Conservation (phyloP, 352 stramenopile genomes). For the Globisporangium irregulare region DNA sequence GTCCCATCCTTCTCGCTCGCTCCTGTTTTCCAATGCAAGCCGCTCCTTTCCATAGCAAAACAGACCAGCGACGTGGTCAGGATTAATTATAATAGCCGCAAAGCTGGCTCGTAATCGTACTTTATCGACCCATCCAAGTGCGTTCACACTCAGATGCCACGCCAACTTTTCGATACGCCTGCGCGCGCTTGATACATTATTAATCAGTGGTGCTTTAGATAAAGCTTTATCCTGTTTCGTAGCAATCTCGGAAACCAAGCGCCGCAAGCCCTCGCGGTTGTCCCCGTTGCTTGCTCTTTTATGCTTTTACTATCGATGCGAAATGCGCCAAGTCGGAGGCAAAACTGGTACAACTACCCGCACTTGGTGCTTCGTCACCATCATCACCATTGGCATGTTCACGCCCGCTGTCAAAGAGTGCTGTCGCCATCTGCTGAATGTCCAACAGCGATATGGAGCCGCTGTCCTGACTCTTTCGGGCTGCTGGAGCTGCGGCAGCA, state of each 20-base stretch:
- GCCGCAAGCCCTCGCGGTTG: too few relatives aligned
- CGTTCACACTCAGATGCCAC: neutral
- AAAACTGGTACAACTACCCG: neutral
- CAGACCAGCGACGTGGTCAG: neutral
- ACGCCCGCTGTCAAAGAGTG: neutral
- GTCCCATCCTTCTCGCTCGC: neutral
- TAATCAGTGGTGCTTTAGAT: neutral
- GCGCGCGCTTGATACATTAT: neutral
- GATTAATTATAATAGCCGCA: neutral
- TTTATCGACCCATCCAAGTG: neutral
- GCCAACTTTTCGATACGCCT: neutral
- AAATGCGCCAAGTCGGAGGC: neutral
- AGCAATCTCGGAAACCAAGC: neutral
- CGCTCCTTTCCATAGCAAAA: neutral
- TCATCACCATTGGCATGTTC: neutral
- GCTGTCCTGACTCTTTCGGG: neutral
- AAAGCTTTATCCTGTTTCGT: neutral
- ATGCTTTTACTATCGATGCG: neutral
- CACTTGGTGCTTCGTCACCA: neutral
- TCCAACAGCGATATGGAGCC: neutral
- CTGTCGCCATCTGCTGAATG: neutral
- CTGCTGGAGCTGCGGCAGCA: neutral
- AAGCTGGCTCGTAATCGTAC: neutral
- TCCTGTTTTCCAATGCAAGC: neutral
- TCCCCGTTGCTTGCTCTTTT: neutral